Conservation (phyloP, 169 alveolate genomes). For the Babesia ovis region DNA sequence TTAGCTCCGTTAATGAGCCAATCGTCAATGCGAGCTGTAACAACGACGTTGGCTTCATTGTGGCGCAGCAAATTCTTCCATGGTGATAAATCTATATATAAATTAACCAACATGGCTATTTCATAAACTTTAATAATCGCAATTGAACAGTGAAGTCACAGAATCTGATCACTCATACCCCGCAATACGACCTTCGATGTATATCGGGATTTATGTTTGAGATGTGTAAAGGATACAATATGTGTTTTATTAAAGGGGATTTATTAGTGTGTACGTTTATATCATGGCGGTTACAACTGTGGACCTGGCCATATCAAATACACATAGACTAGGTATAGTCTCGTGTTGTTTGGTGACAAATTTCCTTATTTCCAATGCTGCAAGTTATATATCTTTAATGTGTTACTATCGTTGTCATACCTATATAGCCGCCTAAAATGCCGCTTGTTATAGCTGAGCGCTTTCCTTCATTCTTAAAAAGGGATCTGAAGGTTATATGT, state of each 20-base stretch:
- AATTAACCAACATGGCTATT: background rate
- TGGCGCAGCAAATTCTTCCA: conserved; percentile 23
- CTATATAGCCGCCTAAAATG: conserved; percentile 74
- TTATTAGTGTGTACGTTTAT: conserved; percentile 2
- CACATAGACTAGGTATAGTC: conserved; percentile 76
- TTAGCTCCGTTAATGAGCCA: background rate
- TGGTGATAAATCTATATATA: background rate
- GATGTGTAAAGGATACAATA: background rate
- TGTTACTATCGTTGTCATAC: conserved; percentile 6
- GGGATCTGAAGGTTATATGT: conserved; percentile 19
- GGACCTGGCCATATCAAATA: conserved; percentile 74
- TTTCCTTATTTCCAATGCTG: conserved; percentile 74
- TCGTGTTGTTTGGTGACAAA: conserved; percentile 79
- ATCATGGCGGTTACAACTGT: conserved; percentile 76
- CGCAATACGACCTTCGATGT: background rate
- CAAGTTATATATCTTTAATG: background rate
- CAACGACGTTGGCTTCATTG: conserved; percentile 10
- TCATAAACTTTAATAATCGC: background rate
- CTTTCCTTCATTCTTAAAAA: conserved; percentile 24
- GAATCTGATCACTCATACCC: background rate
- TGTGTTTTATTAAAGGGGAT: background rate
- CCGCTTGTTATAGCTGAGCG: conserved; percentile 51
- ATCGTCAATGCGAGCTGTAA: conserved; percentile 1
- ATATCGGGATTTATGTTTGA: background rate
- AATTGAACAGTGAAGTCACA: background rate